Conservation (phyloP, 169 alveolate genomes). For the Eimeria praecox region DNA sequence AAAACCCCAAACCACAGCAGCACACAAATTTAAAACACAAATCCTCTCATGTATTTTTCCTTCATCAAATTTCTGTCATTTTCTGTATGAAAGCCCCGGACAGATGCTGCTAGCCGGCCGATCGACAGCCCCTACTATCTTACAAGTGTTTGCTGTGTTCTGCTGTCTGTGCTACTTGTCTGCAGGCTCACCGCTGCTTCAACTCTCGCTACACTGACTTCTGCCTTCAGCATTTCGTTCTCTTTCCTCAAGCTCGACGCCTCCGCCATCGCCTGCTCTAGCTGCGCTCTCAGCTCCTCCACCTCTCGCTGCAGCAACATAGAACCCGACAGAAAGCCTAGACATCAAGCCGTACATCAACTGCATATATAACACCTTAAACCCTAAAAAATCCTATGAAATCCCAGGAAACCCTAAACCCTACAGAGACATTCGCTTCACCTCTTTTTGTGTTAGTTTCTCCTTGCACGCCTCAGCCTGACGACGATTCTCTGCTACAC, state of each 20-base stretch:
- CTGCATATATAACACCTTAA: too few species aligned
- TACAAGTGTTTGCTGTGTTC: background rate
- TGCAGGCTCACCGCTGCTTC: conserved; percentile 60
- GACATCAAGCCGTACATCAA: background rate
- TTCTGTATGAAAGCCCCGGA: too few species aligned
- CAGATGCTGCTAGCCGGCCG: too few species aligned
- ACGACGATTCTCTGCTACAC: conserved; percentile 34
- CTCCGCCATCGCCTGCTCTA: conserved; percentile 8
- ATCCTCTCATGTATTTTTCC: too few species aligned
- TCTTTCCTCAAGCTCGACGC: background rate
- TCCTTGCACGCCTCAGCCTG: conserved; percentile 6
- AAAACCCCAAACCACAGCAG: background rate
- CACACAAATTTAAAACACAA: background rate
- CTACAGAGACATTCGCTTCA: background rate
- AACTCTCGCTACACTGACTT: conserved; percentile 69
- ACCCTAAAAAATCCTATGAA: background rate
- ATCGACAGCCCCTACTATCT: background rate
- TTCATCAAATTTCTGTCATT: too few species aligned
- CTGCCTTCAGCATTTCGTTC: conserved; percentile 39
- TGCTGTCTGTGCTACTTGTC: background rate
- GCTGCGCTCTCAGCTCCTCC: conserved; percentile 53
- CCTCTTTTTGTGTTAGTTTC: conserved; percentile 16
- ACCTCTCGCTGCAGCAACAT: conserved; percentile 40
- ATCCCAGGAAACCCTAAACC: background rate
- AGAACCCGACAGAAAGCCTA: background rate